Conservation (phyloP, 2,329 filamentous ascomycete species). For the Ophiocordyceps sinensis region DNA sequence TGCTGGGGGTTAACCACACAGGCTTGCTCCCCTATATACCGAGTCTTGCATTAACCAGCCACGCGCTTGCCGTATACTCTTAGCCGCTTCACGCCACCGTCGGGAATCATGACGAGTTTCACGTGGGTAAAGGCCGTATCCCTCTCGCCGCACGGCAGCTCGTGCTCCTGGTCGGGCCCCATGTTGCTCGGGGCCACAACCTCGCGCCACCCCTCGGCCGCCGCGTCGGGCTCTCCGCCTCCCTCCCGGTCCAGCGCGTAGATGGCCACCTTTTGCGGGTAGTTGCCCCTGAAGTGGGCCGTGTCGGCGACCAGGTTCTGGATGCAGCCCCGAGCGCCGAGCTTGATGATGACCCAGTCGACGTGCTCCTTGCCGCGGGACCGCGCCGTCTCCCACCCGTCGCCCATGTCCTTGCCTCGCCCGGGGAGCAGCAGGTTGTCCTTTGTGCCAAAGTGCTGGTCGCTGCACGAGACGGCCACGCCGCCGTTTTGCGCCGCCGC, state of each 20-base stretch:
- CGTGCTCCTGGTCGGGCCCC: slow-evolving; percentile 59
- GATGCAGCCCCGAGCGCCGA: slow-evolving; percentile 51
- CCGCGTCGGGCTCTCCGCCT: slow-evolving; percentile 37
- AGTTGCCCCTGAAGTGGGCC: slow-evolving; percentile 73
- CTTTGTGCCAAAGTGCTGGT: slow-evolving; percentile 74
- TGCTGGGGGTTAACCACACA: no score
- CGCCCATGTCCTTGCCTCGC: slow-evolving; percentile 71
- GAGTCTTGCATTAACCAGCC: not conserved
- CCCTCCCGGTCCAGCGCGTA: slow-evolving; percentile 43
- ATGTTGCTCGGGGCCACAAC: slow-evolving; percentile 53
- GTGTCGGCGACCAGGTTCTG: slow-evolving; percentile 63
- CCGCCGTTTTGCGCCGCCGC: slow-evolving; percentile 68
- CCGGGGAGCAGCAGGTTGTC: slow-evolving; percentile 69
- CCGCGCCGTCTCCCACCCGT: slow-evolving; percentile 75
- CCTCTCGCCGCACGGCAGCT: slow-evolving; percentile 40
- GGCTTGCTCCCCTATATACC: no score
- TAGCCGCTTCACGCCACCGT: slow-evolving; percentile 83
- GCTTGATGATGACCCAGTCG: slow-evolving; percentile 67
- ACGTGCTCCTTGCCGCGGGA: slow-evolving; percentile 57
- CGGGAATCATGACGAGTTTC: slow-evolving; percentile 84
- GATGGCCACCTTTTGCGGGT: slow-evolving; percentile 61
- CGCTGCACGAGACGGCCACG: slow-evolving; percentile 60
- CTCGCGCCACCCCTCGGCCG: slow-evolving; percentile 49
- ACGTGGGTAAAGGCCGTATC: slow-evolving; percentile 60
- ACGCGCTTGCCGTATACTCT: slow-evolving; percentile 29